Base-by-base conservation (phyloP, 2,329 filamentous ascomycete genomes). In the Penicillium sclerotigenum region DNA sequence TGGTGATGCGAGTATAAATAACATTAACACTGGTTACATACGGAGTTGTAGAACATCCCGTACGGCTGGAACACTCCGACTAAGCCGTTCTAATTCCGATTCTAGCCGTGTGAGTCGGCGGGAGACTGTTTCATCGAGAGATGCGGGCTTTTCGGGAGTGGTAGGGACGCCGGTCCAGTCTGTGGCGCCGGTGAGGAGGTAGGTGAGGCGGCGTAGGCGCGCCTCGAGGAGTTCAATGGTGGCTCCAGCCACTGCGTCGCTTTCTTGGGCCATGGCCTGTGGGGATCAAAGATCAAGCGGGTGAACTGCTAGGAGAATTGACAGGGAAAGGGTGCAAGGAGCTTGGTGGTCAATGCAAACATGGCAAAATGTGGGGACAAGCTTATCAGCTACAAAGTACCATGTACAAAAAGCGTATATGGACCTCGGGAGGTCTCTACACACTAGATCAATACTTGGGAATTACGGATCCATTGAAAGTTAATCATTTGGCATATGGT, bases 161-260 rank as follows among this genome's bases (percentile, higher is more conserved):
- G 64, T 65, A 40, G 75, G 74, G 13, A 71, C 60, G 34, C 75
- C 75, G 5, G 72, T 71, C 71, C 75, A 76, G 60, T 71, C 68
- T 20, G 71, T 69, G 48, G 70, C 66, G 52, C 77, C 77, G 11
- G 71, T 75, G 13, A 79, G 68, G 42, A 79, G 71, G 62, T 75
- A 79, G 58, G 77, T 73, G 50, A 79, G 68, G 45, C 75, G 71
- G 48, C 70, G 73, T 11, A 79, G 69, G 47, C 77, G 76, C 10
- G 71, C 68, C 58, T 78, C 74, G 11, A 79, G 73, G 42, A 78
- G 70, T 51, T 76, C 73, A 18, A 77, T 73, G 4, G 75, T 76
- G 20, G 73, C 72, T 6, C 71, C 68, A 6, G 73, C 72, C 41
- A 75, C 67, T 10, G 66, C 60, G 24, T 73, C 71, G 29, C 63